phyloP scores from a whole-genome alignment of 2,329 filamentous ascomycete genomes.

The Trichophyton benhamiae region DNA sequence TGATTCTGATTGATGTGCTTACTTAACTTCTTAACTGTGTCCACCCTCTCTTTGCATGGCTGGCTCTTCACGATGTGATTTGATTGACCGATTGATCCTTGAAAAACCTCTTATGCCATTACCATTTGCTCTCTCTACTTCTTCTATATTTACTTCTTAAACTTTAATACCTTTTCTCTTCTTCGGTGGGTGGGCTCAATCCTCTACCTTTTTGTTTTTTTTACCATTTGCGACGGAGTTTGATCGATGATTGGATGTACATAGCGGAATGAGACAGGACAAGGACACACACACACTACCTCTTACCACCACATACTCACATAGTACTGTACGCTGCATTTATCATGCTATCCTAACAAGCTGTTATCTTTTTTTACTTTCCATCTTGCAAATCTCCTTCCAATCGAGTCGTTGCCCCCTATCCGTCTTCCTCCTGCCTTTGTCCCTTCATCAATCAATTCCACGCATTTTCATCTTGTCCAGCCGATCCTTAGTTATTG shows the following conservation, averaged over 20 bases:
- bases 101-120: constrained; percentile 1
- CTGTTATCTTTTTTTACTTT: background rate
- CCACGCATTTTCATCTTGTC: background rate
- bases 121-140: background rate
- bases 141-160: background rate
- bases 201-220: background rate
- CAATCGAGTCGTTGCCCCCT: background rate
- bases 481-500: background rate
- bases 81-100: background rate
- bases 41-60: background rate
- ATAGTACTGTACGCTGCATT: background rate
- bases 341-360: background rate
- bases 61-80: constrained; percentile 1
- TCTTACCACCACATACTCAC: background rate
- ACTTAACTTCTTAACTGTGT: background rate
- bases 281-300: background rate
- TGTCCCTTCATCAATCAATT: background rate
- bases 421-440: background rate
- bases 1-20: constrained; percentile 1
- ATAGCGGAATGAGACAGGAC: background rate
- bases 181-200: background rate
- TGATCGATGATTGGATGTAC: background rate
- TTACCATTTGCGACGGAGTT: background rate
- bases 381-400: background rate
- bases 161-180: background rate